phyloP scores from a whole-genome alignment of 768 basidiomycete species.

The Xerocomellus chrysenteron region DNA sequence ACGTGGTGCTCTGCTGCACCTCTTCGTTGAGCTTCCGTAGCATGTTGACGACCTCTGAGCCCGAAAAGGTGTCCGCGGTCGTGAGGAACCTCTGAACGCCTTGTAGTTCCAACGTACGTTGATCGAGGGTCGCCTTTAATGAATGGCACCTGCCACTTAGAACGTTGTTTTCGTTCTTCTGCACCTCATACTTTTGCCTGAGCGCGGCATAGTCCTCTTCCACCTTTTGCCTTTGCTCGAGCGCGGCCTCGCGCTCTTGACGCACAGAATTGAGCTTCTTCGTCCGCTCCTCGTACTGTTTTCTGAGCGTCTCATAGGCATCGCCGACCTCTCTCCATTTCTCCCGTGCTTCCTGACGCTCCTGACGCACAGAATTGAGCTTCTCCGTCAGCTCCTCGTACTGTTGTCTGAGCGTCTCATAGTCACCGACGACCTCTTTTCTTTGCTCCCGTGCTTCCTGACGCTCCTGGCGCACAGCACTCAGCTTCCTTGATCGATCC shows the following conservation, averaged over 20 bases:
- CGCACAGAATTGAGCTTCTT: too few species aligned
- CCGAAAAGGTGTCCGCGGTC: constrained; percentile 41
- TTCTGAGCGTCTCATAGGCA: neutral
- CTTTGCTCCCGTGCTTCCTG: neutral
- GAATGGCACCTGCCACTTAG: constrained; percentile 12
- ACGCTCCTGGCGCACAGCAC: constrained; percentile 1
- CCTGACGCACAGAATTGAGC: constrained; percentile 1
- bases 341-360: constrained; percentile 1
- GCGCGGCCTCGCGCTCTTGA: too few species aligned
- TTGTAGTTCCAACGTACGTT: constrained; percentile 42
- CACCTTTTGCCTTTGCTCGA: too few species aligned
- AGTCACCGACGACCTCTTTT: constrained; percentile 10
- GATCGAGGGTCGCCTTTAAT: constrained; percentile 31
- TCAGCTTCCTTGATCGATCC: constrained; percentile 3
- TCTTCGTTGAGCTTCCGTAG: constrained; percentile 44
- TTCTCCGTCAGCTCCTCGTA: constrained; percentile 12
- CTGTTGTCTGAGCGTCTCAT: constrained; percentile 18
- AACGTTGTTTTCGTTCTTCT: constrained; percentile 13
- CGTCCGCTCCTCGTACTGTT: neutral
- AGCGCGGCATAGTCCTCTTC: too few species aligned
- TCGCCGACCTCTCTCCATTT: constrained; percentile 5
- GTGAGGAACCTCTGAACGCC: constrained; percentile 44
- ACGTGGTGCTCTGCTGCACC: constrained; percentile 44
- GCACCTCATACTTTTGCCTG: constrained; percentile 1
- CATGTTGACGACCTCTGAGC: constrained; percentile 43